Evolutionary conservation across 1,284 basidiomycete genomes (phyloP), one percentile per base, ranked within the genome.

Genomic region (Heterobasidion annosum): DNA sequence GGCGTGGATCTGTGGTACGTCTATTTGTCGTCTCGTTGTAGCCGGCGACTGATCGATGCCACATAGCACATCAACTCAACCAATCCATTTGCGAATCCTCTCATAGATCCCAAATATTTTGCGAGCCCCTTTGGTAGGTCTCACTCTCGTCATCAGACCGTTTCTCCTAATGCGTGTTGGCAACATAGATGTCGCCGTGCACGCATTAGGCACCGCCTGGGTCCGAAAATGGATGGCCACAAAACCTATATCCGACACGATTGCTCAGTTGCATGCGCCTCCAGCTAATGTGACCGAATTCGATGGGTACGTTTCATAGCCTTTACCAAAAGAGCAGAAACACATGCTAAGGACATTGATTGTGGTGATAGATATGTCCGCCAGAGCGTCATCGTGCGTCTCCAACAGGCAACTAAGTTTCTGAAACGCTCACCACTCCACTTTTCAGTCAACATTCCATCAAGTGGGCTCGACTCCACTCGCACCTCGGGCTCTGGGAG

Each of bases 51-150:
- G 12, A 15, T 13, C 15, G 12, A 25, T 12, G 15, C 3, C 12
- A 13, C 46, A 32, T 13, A 50, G 48, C 48, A 50, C 48, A 50
- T 50, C 48, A 50, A 50, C 13, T 19, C 25, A 8, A 50, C 25
- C 16, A 18, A 50, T n/a, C 48, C 33, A 10, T 15, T 32, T 10
- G 48, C 48, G 19, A n/a, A 6, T 16, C 48, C 48, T 9, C 34
- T 50, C 25, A 50, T 50, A n/a, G 33, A 50, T 13, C 48, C 48
- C 25, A 50, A 50, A 6, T 50, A 50, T 18, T 34, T 50, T n/a
- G 33, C 16, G 13, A 32, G 33, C 25, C 19, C 48, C 13, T n/a
- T 50, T 25, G 48, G 48, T 50, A 32, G 15, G 25, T 18, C 34
- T 50, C 1, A 25, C 25, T 25, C 5, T 25, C 25, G 25, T 25